Evolutionary conservation across 768 basidiomycete species (phyloP), one percentile per base, ranked within the genome.

Genomic region (Lactarius pseudohatsudake): DNA sequence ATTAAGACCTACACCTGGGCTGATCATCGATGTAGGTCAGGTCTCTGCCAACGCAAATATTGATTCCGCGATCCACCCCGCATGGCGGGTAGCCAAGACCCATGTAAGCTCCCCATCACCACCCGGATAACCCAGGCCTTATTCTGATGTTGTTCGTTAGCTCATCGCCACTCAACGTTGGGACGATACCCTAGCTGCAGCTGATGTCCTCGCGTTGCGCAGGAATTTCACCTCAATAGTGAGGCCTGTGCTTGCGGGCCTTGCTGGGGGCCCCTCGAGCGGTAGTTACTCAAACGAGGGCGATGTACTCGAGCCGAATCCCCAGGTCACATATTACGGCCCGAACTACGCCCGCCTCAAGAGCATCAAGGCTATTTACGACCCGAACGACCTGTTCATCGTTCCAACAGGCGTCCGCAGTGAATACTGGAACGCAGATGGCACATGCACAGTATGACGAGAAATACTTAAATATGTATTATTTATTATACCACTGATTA

Each of bases 71-170:
- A 69, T 79, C 28, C 71, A 72, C 53, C 77, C 77, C 5, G 75
- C 72, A 28, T 79, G 79, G 79, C 68, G 79, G 61, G 74, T 72
- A 2, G 79, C 79, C 0, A 79, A 79, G 69, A 73, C 75, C 34
- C 79, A 78, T 61, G 79, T 79, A 58, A 54, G 76, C 69, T 26
- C 11, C n/a, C 4, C 16, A n/a, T 7, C 2, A 10, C 15, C 36
- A 34, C 5, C 18, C 40, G 1, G 50, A n/a, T 20, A 15, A 13
- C 22, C 13, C 5, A 26, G 26, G 22, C 34, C 0, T 10, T 4
- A 16, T 16, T 56, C 9, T 50, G 36, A 66, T 32, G 4, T n/a
- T n/a, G n/a, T 38, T 16, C 20, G 8, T 13, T 57, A 66, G 65
- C 4, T 68, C 3, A 45, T 68, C 7, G 53, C 63, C 5, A 56